Base-by-base conservation (phyloP, 768 basidiomycete species). In the Cystofilobasidium capitatum region DNA sequence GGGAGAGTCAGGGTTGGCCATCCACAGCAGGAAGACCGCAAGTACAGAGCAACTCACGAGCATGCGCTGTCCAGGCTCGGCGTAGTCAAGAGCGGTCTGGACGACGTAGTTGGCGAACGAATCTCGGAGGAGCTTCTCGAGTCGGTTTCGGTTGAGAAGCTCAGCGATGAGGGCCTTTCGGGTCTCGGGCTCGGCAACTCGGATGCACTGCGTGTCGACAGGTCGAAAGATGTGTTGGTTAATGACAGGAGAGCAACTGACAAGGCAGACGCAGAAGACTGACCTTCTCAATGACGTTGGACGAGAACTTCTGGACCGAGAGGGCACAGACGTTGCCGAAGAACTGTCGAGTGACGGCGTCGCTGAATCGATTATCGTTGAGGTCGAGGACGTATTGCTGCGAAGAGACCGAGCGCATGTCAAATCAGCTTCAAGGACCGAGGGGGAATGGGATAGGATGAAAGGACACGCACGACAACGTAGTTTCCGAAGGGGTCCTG, bases 241-340 rank as follows among this genome's bases (percentile, higher is more conserved):
- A 2, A 33, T 5, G 39, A 26, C 13, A 10, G 39, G n/a, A 7
- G 24, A 10, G 29, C 16, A 33, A n/a, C 22, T 6, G 17, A 33
- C 13, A 44, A 14, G 31, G 35, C 20, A 20, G 22, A 62, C 16
- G 42, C 17, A 26, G 20, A 31, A 33, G n/a, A 69, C 78, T 13
- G 44, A 88, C 88, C 83, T 96, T 96, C 80, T 96, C 93, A 70
- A 96, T 93, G 69, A 99, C 96, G 77, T 99, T 99, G 70, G 94
- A 97, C 70, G 91, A 94, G 80, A 99, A 99, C 79, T 99, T 99
- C 78, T 99, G 96, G 20, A 97, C 94, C 7, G 93, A 98, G 62
- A 99, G 80, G 7, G 91, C 91, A 77, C 93, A 98, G 69, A 98
- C 90, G 74, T 99, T 98, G 73, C 96, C 96, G 62, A 89, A 81